Conservation (phyloP, 2,329 filamentous ascomycete species). For the Stachybotrys echinatus region DNA sequence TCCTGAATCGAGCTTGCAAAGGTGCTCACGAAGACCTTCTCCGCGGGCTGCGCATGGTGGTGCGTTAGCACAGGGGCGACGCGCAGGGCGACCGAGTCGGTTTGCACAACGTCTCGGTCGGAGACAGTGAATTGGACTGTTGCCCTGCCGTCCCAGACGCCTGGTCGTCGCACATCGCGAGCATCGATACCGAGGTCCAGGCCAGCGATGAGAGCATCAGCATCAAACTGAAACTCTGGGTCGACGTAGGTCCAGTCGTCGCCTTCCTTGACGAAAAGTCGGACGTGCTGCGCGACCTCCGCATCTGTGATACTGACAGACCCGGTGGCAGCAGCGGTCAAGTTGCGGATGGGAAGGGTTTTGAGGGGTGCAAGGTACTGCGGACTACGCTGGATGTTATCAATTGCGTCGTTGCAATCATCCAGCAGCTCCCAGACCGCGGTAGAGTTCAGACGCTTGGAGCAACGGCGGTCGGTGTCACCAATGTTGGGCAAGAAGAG, state of each 20-base stretch:
- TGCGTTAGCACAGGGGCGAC: slow-evolving; percentile 30
- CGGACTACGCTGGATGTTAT: slow-evolving; percentile 21
- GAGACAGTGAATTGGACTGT: slow-evolving; percentile 22
- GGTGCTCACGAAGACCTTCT: slow-evolving; percentile 12
- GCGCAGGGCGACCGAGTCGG: slow-evolving; percentile 22
- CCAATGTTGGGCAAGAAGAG: slow-evolving; percentile 32
- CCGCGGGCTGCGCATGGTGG: slow-evolving; percentile 24
- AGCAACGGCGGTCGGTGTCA: slow-evolving; percentile 24
- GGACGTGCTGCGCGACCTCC: slow-evolving; percentile 14
- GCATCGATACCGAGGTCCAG: slow-evolving; percentile 27
- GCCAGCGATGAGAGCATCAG: slow-evolving; percentile 19
- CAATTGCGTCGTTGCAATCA: slow-evolving; percentile 27
- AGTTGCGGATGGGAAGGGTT: slow-evolving; percentile 16
- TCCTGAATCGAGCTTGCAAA: not conserved
- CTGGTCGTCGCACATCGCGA: slow-evolving; percentile 17
- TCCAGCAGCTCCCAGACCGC: slow-evolving; percentile 15
- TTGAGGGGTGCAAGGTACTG: slow-evolving; percentile 23
- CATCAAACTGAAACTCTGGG: slow-evolving; percentile 17
- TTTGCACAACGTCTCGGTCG: slow-evolving; percentile 9
- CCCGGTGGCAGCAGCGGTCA: slow-evolving; percentile 11
- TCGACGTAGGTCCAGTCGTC: slow-evolving; percentile 18
- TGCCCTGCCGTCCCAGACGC: slow-evolving; percentile 20
- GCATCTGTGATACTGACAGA: slow-evolving; percentile 8
- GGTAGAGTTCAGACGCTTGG: slow-evolving; percentile 5
- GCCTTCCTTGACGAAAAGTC: slow-evolving; percentile 18